Conservation (phyloP, 768 basidiomycete genomes). For the Fomitopsis serialis region DNA sequence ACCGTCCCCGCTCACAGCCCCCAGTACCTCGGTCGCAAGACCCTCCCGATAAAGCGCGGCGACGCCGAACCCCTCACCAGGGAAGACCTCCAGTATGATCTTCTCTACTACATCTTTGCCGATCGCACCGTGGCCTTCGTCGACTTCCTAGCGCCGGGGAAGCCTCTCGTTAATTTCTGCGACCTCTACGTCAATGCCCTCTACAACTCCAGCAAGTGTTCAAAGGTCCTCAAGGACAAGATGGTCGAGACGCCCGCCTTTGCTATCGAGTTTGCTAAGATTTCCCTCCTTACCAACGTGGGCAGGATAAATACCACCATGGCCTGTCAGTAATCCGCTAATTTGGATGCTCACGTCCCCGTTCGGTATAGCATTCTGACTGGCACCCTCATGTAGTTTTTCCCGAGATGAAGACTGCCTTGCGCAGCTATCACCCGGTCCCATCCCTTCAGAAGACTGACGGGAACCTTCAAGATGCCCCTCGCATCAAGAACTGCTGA, state of each 20-base stretch:
- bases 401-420: slow-evolving; percentile 89
- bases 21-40: slow-evolving; percentile 42
- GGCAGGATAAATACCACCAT: slow-evolving; percentile 91
- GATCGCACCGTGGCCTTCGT: slow-evolving; percentile 69
- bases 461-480: slow-evolving; percentile 86
- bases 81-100: slow-evolving; percentile 82
- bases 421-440: slow-evolving; percentile 88
- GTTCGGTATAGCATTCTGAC: not conserved
- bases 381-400: slow-evolving; percentile 30
- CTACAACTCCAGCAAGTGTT: slow-evolving; percentile 77
- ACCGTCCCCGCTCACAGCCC: slow-evolving; percentile 47
- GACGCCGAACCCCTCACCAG: slow-evolving; percentile 82
- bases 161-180: slow-evolving; percentile 59
- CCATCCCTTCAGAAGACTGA: slow-evolving; percentile 85
- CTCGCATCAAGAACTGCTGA: slow-evolving; percentile 89
- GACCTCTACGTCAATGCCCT: slow-evolving; percentile 82
- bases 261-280: slow-evolving; percentile 74
- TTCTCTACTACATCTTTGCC: slow-evolving; percentile 75
- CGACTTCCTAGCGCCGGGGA: slow-evolving; percentile 44
- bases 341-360: slow-evolving; percentile 3
- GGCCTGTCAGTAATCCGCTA: slow-evolving; percentile 52
- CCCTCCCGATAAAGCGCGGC: slow-evolving; percentile 74
- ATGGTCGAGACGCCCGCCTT: slow-evolving; percentile 79
- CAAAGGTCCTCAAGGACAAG: slow-evolving; percentile 84
- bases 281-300: slow-evolving; percentile 82